These are phyloP conservation scores for Edaphochlamys debaryana DNA, from an alignment of 139 green algal genomes.

Conservation along the genomic window DNA sequence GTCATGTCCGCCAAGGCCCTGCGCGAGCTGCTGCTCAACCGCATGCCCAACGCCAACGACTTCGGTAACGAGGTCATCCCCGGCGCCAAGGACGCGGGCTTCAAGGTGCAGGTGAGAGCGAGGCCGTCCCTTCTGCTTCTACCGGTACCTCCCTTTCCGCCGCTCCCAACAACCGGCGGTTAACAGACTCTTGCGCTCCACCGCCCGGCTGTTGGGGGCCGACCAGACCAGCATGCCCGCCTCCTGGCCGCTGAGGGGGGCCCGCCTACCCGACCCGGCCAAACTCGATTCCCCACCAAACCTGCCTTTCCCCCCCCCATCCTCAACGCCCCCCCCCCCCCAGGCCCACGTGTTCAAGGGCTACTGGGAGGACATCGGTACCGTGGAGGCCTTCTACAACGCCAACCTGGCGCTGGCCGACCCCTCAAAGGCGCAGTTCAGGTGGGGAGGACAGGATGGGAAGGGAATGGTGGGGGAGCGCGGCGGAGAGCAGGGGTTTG, in stretches of 20 bases:
- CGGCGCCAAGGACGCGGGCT: conserved; percentile 74
- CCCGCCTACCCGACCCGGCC: too few relatives aligned
- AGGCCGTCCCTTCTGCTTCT: too few relatives aligned
- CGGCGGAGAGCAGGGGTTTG: too few relatives aligned
- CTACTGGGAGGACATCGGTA: conserved; percentile 97
- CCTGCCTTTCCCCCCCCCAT: too few relatives aligned
- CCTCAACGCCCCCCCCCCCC: too few relatives aligned
- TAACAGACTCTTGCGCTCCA: too few relatives aligned
- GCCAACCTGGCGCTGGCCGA: conserved; percentile 94
- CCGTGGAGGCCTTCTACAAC: conserved; percentile 97
- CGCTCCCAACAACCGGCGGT: too few relatives aligned
- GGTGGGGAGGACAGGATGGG: conserved; percentile 61
- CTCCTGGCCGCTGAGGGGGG: too few relatives aligned
- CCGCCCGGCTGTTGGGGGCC: too few relatives aligned
- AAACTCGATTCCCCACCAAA: too few relatives aligned
- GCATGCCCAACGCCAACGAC: conserved; percentile 85
- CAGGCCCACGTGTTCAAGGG: conserved; percentile 83
- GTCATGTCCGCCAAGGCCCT: conserved; percentile 82
- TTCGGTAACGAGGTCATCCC: conserved; percentile 92
- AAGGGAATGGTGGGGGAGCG: neutral
- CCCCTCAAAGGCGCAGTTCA: conserved; percentile 84
- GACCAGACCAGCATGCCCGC: too few relatives aligned
- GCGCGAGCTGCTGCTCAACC: conserved; percentile 75
- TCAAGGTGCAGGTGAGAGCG: conserved; percentile 83
- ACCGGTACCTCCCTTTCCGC: too few relatives aligned